These are phyloP conservation scores for Sphagnum fallax DNA, from an alignment of 228 moss, liverwort and hornwort species.

Conservation along the genomic window DNA sequence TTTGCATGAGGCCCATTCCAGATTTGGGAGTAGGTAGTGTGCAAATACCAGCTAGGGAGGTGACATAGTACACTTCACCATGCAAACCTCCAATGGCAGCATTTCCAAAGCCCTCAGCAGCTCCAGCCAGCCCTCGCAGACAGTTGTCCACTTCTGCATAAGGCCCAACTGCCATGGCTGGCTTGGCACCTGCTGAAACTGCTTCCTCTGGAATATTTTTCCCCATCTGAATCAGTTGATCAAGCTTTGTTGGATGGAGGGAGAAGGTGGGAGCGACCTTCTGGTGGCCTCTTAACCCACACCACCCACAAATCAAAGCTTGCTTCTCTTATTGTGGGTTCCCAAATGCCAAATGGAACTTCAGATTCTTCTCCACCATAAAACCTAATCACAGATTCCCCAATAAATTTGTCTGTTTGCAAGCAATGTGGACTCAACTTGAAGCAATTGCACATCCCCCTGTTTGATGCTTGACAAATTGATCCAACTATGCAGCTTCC, in stretches of 20 bases:
- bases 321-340: no score
- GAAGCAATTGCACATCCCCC: no score
- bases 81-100: slow-evolving; percentile 45
- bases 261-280: not conserved
- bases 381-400: no score
- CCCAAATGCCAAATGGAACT: no score
- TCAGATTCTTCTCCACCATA: no score
- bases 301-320: not conserved
- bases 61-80: slow-evolving; percentile 42
- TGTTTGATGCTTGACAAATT: no score
- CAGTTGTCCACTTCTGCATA: slow-evolving; percentile 38
- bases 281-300: not conserved
- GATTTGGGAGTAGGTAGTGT: not conserved
- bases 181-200: not conserved
- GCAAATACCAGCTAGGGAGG: slow-evolving; percentile 39
- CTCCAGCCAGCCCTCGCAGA: slow-evolving; percentile 42
- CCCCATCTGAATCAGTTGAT: no score
- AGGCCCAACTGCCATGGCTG: slow-evolving; percentile 17
- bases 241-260: not conserved
- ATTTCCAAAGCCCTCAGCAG: slow-evolving; percentile 53
- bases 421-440: no score
- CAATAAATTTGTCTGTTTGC: no score
- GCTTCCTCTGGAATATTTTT: not conserved
- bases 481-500: no score
- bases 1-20: no score